Base-by-base conservation (phyloP, 179 eudicot genomes). In the Silene vulgaris region DNA sequence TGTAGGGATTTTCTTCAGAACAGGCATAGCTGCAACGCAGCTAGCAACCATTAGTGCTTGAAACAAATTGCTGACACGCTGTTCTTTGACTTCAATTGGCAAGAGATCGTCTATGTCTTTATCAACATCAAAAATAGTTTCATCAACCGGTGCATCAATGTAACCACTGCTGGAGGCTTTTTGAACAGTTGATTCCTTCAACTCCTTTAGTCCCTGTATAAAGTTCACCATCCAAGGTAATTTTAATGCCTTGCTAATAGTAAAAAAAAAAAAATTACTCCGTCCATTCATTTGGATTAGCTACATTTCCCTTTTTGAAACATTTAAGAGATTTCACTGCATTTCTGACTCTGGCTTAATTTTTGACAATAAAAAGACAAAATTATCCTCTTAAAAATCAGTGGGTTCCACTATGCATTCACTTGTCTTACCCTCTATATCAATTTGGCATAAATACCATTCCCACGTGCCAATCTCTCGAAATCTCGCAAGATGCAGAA, bases 11-110 rank as follows among this genome's bases (percentile, higher is more conserved):
- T 85, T 95, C 78, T 95, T 92, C 40, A 95, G 74, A 72, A 92
- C 71, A 64, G 99, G 99, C 97, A 95, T 92, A 16, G 99, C 99
- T 3, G 96, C 97, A 76, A 94, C 88, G 82, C 98, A 94, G 69
- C 82, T 79, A 76, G 88, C 97, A 59, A 89, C 97, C 98, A 92
- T 88, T 57, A 84, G 61, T 16, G 98, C 86, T 79, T 94, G 98
- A 64, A 94, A 91, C 79, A 92, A 81, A 87, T 94, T 94, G 85
- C 98, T 92, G 37, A 94, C 85, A 29, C 98, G 88, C 79, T 94
- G 98, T 76, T 94, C 98, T 80, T 94, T 94, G 40, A 94, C 98
- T 87, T 94, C 98, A 69, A 94, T 89, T 19, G 89, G 98, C 76
- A 94, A 76, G 48, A 94, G 94, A 73, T 92, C 98, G 78, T 94